Evolutionary conservation across 306 rosid species (phyloP).

Genomic region (Medicago arabica): DNA sequence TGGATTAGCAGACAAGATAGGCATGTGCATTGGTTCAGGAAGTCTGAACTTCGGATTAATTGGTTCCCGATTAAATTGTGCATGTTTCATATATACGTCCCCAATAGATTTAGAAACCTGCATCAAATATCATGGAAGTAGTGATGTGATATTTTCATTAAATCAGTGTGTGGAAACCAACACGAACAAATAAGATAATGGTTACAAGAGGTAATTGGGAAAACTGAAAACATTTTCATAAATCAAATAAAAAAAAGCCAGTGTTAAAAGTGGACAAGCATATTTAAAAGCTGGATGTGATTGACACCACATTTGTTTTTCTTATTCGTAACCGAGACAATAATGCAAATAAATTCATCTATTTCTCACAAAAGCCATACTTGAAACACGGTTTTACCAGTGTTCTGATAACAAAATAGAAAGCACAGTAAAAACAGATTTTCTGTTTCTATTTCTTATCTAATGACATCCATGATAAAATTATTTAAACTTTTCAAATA

Average conservation of each 20-base stretch:
- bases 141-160: slow-evolving; percentile 4
- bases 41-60: slow-evolving; percentile 76
- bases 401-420: slow-evolving; percentile 5
- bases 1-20: slow-evolving; percentile 80
- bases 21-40: slow-evolving; percentile 86
- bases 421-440: slow-evolving; percentile 26
- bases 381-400: slow-evolving; percentile 15
- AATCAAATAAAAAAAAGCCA: slow-evolving; percentile 5
- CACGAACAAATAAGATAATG: slow-evolving; percentile 31
- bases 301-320: slow-evolving; percentile 1
- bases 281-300: slow-evolving; percentile 18
- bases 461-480: slow-evolving; percentile 5
- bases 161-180: slow-evolving; percentile 1
- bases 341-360: not conserved
- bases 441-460: not conserved
- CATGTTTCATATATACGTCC: slow-evolving; percentile 86
- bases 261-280: slow-evolving; percentile 22
- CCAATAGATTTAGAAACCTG: slow-evolving; percentile 97
- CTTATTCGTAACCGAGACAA: slow-evolving; percentile 1
- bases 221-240: slow-evolving; percentile 22
- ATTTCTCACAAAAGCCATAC: slow-evolving; percentile 14
- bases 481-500: not conserved
- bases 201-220: slow-evolving; percentile 24
- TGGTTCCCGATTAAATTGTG: slow-evolving; percentile 74
- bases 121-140: slow-evolving; percentile 47